Base-by-base conservation (phyloP, 345 rosid species). In the Sisymbrium altissimum region DNA sequence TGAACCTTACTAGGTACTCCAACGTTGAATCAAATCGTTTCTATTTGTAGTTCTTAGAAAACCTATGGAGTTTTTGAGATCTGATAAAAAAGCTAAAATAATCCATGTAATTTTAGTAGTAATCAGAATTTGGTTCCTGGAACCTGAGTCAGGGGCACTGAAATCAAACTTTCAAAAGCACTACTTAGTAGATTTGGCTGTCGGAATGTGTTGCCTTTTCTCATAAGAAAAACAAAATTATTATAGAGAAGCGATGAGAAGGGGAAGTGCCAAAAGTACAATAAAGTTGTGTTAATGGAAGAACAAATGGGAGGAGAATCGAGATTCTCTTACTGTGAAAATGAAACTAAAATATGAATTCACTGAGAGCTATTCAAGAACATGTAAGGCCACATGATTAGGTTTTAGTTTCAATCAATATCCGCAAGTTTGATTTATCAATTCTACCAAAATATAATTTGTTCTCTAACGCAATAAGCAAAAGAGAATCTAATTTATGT, bases 351-450 rank as follows among this genome's bases (percentile, higher is more conserved):
- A 58, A 35, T 58, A 35, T 18, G 29, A 58, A 35, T 9, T 56
- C 44, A 58, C 14, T 18, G 29, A 57, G 23, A 46, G 23, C 78
- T 25, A 46, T 66, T 66, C 66, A 57, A 57, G 44, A 72, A 63
- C 76, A 72, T 12, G 38, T 53, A 54, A 11, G 67, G 53, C 35
- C 72, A 74, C 67, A 66, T 46, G 72, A 27, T 56, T 44, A 36
- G 43, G 36, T 46, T 46, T 33, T 19, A 19, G 25, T 53, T 56
- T 56, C 50, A 35, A 13, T 21, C 21, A 1, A 33, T 32, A 52
- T n/a, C 54, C 14, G 4, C 58, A 46, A 32, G 25, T n/a, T 46
- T 17, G 7, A 27, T 18, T 18, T 32, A 39, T 19, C 36, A 53
- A 8, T 52, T 11, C 14, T 27, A 71, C 53, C 40, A 71, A 71